phyloP scores from a whole-genome alignment of 139 green algal genomes.

The Chlorokybus atmophyticus region DNA sequence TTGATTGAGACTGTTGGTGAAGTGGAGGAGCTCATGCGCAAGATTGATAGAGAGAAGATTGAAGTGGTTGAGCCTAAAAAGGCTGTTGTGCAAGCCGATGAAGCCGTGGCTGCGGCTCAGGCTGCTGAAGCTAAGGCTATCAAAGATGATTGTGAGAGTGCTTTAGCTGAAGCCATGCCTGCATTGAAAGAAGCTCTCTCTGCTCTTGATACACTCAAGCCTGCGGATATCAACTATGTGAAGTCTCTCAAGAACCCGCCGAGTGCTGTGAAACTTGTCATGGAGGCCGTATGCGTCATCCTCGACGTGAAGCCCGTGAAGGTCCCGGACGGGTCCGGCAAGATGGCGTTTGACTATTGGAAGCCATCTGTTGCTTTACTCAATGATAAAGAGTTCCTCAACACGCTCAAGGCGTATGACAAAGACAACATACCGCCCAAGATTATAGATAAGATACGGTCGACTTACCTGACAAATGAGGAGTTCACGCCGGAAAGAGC shows the following conservation, averaged over 20 bases:
- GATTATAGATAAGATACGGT: constrained; percentile 28
- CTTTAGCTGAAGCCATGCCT: constrained; percentile 34
- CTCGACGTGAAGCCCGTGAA: constrained; percentile 26
- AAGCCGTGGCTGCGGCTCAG: constrained; percentile 26
- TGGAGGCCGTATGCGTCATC: constrained; percentile 36
- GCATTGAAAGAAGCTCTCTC: constrained; percentile 28
- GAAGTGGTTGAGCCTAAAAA: constrained; percentile 61
- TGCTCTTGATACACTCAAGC: constrained; percentile 58
- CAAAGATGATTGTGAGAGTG: constrained; percentile 38
- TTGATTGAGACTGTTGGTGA: constrained; percentile 39
- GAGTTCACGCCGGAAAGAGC: constrained; percentile 32
- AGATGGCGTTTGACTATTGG: constrained; percentile 31
- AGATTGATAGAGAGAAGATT: constrained; percentile 43
- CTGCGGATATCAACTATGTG: constrained; percentile 50
- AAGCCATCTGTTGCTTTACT: constrained; percentile 16
- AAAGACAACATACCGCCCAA: constrained; percentile 30
- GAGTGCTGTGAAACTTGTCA: constrained; percentile 29
- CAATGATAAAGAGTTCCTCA: constrained; percentile 19
- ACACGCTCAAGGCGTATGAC: constrained; percentile 29
- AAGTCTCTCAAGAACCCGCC: constrained; percentile 41
- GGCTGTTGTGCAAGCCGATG: constrained; percentile 42
- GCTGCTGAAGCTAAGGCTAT: constrained; percentile 32
- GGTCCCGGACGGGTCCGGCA: constrained; percentile 13
- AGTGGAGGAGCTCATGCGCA: constrained; percentile 44
- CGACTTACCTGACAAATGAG: constrained; percentile 20